Conservation (phyloP, 2,329 filamentous ascomycete genomes). For the Hymenoscyphus repandus region DNA sequence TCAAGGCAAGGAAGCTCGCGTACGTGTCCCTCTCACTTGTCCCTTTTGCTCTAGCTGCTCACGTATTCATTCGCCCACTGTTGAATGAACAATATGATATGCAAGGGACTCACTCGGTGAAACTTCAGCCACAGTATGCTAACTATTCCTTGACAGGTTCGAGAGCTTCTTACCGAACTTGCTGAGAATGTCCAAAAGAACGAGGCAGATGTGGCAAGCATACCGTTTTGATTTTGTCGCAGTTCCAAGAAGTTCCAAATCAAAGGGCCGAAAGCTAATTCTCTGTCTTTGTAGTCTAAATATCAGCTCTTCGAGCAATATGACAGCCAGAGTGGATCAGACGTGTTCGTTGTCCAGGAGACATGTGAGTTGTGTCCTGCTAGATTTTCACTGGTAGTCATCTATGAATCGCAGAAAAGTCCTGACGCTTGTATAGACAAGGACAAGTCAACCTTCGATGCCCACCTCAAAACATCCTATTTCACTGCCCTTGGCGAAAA, state of each 20-base stretch:
- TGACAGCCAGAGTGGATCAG: slow-evolving; percentile 7
- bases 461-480: slow-evolving; percentile 16
- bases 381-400: background rate
- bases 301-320: slow-evolving; percentile 18
- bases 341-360: slow-evolving; percentile 17
- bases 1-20: slow-evolving; percentile 19
- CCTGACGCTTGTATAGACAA: background rate
- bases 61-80: background rate
- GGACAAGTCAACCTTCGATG: slow-evolving; percentile 11
- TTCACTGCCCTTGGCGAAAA: slow-evolving; percentile 9
- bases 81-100: too few species aligned
- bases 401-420: background rate
- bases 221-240: background rate
- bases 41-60: background rate
- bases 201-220: slow-evolving; percentile 11
- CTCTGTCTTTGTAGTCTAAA: slow-evolving; percentile 5
- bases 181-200: slow-evolving; percentile 14
- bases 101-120: too few species aligned
- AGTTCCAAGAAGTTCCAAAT: too few species aligned
- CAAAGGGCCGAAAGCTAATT: background rate
- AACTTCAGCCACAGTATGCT: too few species aligned
- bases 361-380: slow-evolving; percentile 5
- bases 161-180: slow-evolving; percentile 1
- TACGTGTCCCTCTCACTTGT: slow-evolving; percentile 12
- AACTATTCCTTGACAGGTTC: background rate